These are phyloP conservation scores for Aspergillus sp. DNA, from an alignment of 2,329 filamentous ascomycete species.

Conservation along the genomic window DNA sequence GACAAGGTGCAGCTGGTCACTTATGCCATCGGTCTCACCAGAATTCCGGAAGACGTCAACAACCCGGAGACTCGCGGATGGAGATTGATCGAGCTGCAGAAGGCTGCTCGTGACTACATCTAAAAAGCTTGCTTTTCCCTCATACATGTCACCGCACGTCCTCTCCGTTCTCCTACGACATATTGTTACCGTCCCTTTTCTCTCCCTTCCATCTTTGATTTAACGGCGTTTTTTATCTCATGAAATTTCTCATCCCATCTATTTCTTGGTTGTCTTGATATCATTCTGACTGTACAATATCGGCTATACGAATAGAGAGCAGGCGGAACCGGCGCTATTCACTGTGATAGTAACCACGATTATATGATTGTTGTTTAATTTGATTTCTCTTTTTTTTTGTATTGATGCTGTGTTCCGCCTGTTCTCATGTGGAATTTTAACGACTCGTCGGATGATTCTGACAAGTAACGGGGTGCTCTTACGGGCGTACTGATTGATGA, in stretches of 20 bases:
- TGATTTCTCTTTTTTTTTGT: constrained; percentile 15
- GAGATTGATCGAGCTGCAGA: constrained; percentile 97
- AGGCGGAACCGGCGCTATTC: constrained; percentile 28
- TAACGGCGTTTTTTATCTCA: constrained; percentile 10
- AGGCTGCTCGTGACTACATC: constrained; percentile 88
- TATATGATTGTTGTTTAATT: constrained; percentile 5
- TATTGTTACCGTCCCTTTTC: neutral
- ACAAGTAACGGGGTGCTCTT: too few relatives aligned
- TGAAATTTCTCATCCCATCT: constrained; percentile 13
- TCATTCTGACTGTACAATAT: constrained; percentile 34
- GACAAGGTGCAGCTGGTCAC: constrained; percentile 98
- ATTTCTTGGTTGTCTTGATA: constrained; percentile 22
- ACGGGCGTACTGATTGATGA: too few relatives aligned
- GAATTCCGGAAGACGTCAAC: constrained; percentile 89
- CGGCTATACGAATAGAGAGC: constrained; percentile 30
- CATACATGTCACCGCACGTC: neutral
- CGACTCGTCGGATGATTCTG: neutral
- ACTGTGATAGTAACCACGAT: constrained; percentile 19
- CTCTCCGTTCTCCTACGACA: neutral
- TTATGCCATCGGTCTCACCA: constrained; percentile 92
- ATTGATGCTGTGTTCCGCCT: constrained; percentile 15
- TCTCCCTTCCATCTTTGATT: constrained; percentile 5
- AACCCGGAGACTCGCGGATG: constrained; percentile 95
- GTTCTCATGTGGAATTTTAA: constrained; percentile 6
- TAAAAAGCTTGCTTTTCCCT: constrained; percentile 34